phyloP scores from a whole-genome alignment of 179 eudicot genomes.

The Beta lomatogona region DNA sequence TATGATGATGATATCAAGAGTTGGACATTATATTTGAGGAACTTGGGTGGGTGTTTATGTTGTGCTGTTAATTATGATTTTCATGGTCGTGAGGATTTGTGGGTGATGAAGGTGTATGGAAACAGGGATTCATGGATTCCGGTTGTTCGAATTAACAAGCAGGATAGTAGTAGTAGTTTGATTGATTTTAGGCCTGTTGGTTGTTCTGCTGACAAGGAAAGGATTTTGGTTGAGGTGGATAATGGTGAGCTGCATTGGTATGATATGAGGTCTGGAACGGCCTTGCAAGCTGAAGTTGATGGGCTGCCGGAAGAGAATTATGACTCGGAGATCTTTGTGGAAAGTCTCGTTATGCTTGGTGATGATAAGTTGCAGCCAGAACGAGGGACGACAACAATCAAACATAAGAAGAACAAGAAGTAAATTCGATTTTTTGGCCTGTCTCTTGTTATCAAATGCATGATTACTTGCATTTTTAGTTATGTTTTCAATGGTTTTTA shows the following conservation, averaged over 20 bases:
- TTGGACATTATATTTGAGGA: background rate
- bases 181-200: constrained; percentile 4
- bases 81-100: background rate
- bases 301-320: background rate
- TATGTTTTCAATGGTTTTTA: too few species aligned
- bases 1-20: background rate
- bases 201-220: background rate
- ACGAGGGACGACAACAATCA: too few species aligned
- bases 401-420: too few species aligned
- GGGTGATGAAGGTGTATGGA: constrained; percentile 10
- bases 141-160: background rate
- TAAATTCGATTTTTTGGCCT: too few species aligned
- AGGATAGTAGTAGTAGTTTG: background rate
- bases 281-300: background rate
- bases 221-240: constrained; percentile 1
- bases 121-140: background rate
- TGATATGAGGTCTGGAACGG: background rate
- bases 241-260: background rate
- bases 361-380: too few species aligned
- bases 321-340: background rate
- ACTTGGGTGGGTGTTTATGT: background rate
- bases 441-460: too few species aligned
- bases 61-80: background rate
- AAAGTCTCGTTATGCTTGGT: background rate
- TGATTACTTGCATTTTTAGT: too few species aligned